Evolutionary conservation across 2,329 filamentous ascomycete genomes (phyloP).

Genomic region (Lecanosticta acicola): DNA sequence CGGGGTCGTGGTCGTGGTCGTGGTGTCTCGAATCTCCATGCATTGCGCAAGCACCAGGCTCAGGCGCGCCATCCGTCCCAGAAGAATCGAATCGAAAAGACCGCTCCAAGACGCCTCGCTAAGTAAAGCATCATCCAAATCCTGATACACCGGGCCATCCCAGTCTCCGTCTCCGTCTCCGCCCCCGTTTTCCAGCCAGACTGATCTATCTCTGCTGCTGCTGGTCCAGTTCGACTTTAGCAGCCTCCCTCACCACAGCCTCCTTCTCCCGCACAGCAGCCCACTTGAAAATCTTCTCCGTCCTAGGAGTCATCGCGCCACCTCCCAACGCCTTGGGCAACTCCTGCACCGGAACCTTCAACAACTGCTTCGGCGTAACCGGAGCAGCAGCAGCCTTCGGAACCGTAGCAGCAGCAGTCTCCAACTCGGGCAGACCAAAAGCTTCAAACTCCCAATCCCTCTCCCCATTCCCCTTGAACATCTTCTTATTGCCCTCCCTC

Average conservation of each 20-base stretch:
- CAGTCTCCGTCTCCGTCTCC: too few relatives aligned
- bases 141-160: too few relatives aligned
- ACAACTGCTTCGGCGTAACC: conserved; percentile 3
- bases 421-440: not conserved
- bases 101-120: too few relatives aligned
- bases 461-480: conserved; percentile 3
- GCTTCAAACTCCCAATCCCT: not conserved
- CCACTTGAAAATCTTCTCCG: conserved; percentile 22
- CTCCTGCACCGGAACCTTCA: conserved; percentile 8
- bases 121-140: too few relatives aligned
- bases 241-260: not conserved
- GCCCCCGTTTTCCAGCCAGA: too few relatives aligned
- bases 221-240: too few relatives aligned
- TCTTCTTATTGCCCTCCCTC: conserved; percentile 4
- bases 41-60: too few relatives aligned
- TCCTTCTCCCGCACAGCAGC: conserved; percentile 4
- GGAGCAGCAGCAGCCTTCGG: not conserved
- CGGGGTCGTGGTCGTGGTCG: too few relatives aligned
- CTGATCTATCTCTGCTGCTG: too few relatives aligned
- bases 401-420: not conserved
- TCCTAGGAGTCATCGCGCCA: conserved; percentile 19
- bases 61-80: too few relatives aligned
- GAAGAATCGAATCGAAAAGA: too few relatives aligned
- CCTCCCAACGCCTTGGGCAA: not conserved
- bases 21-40: too few relatives aligned